Percentiles rank a stretch among this genome's conserved stretches.
Evolutionary conservation across 768 basidiomycete genomes (phyloP).

Genomic region (Lentinula boryana): DNA sequence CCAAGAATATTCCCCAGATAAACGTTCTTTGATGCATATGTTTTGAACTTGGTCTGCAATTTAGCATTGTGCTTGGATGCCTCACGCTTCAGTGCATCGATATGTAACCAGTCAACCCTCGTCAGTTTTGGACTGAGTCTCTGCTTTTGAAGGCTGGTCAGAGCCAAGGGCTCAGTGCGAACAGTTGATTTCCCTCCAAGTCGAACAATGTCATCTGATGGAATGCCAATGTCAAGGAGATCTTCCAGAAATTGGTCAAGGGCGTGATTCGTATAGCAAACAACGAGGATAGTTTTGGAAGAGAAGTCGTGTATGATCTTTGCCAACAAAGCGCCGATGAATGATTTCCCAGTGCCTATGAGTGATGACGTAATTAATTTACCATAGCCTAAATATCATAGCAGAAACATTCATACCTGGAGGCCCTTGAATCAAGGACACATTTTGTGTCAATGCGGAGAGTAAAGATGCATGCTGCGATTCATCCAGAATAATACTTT

Average conservation of each 20-base stretch:
- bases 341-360: conserved; percentile 69
- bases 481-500: conserved; percentile 40
- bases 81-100: conserved; percentile 31
- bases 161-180: conserved; percentile 36
- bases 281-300: conserved; percentile 49
- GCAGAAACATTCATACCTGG: conserved; percentile 37
- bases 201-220: conserved; percentile 41
- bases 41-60: conserved; percentile 24
- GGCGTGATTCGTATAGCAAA: conserved; percentile 73
- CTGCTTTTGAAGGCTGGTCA: conserved; percentile 30
- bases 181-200: conserved; percentile 52
- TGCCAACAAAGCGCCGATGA: conserved; percentile 62
- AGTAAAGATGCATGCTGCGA: conserved; percentile 45
- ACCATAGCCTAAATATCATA: background rate
- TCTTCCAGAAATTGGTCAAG: conserved; percentile 66
- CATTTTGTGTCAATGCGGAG: conserved; percentile 45
- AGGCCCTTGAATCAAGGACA: conserved; percentile 67
- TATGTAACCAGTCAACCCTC: conserved; percentile 30
- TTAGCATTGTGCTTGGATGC: conserved; percentile 7
- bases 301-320: conserved; percentile 52
- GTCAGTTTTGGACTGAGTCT: conserved; percentile 15
- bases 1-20: conserved; percentile 27
- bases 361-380: background rate
- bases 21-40: conserved; percentile 19
- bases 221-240: conserved; percentile 56